Evolutionary conservation across 805 yeast genomes (phyloP), one percentile per base, ranked within the genome.

Genomic region (Maudiozyma pseudohumilis): DNA sequence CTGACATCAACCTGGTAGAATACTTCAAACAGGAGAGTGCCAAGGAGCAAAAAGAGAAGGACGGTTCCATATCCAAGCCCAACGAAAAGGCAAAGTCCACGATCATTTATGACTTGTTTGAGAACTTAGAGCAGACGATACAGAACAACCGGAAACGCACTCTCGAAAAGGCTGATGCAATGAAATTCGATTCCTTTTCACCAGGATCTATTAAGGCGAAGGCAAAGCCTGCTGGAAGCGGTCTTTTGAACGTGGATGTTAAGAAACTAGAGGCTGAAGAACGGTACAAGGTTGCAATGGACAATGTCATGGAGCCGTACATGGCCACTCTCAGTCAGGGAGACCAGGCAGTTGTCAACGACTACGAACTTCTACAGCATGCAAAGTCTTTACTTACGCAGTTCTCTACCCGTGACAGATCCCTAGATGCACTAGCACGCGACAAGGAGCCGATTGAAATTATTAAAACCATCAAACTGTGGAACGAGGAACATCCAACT

Each of bases 361-460:
- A 59, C 33, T 43, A 50, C 25, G 59, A 53, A 22, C 34, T 55
- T 24, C 35, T 52, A 12, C 39, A 44, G 17, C 32, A 41, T 6
- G 28, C 49, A n/a, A 36, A 47, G 29, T 16, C 35, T 3, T 36
- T 46, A 15, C 22, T 56, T 4, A 25, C 30, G 5, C 29, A 16
- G 15, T 53, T 48, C 31, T 21, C 40, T 8, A 11, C 29, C 15
- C 35, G 52, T 16, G 44, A 51, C 28, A 41, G 39, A 18, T 25
- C 32, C 1, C 24, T 35, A 5, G 54, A 51, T 23, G 13, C 23
- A 22, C 29, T 25, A 5, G 23, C 31, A 39, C 8, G 25, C 8
- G 20, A 29, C 15, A 40, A 20, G 23, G 31, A 31, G 18, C 36
- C 41, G 6, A 36, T 39, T 18, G 48, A 46, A 18, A 39, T 46